Base-by-base conservation (phyloP, 495 filamentous ascomycete species). In the Penicillium antarcticum region DNA sequence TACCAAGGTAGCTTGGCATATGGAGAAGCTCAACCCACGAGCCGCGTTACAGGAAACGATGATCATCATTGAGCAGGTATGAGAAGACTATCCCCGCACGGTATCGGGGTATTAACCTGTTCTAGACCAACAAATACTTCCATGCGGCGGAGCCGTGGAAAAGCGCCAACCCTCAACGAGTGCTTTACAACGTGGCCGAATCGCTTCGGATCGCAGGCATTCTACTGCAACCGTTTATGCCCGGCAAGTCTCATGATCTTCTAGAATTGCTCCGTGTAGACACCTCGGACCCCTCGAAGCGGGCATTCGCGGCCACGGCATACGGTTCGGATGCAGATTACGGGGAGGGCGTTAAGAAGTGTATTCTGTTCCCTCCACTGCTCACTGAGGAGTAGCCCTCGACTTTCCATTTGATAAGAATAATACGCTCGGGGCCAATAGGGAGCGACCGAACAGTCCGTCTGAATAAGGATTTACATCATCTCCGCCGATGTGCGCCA, bases 201-300 rank as follows among this genome's bases (percentile, higher is more conserved):
- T 80, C 84, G n/a, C 63, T 97, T 36, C 85, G 94, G 17, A 80
- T 97, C 31, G 69, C 73, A 3, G 90, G 85, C 8, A 96, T 97
- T 48, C 71, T 97, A 32, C 72, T 98, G 24, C 92, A 96, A 66
- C 91, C 94, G 3, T 91, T 87, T 61, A 91, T 97, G 79, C 94
- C 94, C 3, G 75, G 68, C n/a, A 96, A 92, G 67, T 77, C 88
- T 39, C 65, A 70, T 31, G 75, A 85, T 57, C 60, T 97, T 39
- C 77, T 97, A 10, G 88, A 96, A 61, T 78, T 80, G 58, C 72
- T 98, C 4, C 84, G 87, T 9, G 91, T 97, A 14, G 70, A 73
- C n/a, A 60, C 62, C 12, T 51, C 60, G 36, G 57, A 71, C 45
- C 52, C 62, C 35, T 57, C 58, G 37, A 78, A 80, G 37, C 75